phyloP scores from a whole-genome alignment of 2,329 filamentous ascomycete genomes.

The Akanthomyces muscarius region DNA sequence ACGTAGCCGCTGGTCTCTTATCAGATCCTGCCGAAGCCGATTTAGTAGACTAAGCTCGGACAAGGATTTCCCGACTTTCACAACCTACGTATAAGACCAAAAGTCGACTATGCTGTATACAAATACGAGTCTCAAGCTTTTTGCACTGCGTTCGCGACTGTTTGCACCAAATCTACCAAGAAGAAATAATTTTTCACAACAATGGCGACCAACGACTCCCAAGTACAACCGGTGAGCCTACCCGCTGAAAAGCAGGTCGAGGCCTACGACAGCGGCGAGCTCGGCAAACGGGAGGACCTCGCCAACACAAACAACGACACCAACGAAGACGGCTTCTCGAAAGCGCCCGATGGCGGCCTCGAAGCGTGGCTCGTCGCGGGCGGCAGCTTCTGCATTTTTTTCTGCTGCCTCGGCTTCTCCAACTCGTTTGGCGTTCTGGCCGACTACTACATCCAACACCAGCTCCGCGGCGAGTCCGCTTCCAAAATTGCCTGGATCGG shows the following conservation, averaged over 20 bases:
- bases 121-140: neutral
- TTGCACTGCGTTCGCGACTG: neutral
- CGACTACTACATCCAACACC: conserved; percentile 38
- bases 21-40: neutral
- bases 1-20: no score
- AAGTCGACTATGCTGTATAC: neutral
- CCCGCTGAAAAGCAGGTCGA: neutral
- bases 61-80: conserved; percentile 1
- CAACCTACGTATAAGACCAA: neutral
- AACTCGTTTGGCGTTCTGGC: conserved; percentile 45
- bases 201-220: neutral
- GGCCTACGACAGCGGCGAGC: neutral
- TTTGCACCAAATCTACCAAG: neutral
- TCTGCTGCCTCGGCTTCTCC: conserved; percentile 37
- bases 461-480: conserved; percentile 28
- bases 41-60: neutral
- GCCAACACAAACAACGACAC: neutral
- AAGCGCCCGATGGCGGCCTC: conserved; percentile 31
- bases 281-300: neutral
- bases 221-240: no score
- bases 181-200: neutral
- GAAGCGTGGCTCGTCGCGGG: conserved; percentile 39
- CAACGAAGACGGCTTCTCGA: neutral
- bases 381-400: conserved; percentile 34
- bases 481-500: conserved; percentile 42